Conservation (phyloP, 176 grass and related monocot genomes). For the Cocos nucifera region DNA sequence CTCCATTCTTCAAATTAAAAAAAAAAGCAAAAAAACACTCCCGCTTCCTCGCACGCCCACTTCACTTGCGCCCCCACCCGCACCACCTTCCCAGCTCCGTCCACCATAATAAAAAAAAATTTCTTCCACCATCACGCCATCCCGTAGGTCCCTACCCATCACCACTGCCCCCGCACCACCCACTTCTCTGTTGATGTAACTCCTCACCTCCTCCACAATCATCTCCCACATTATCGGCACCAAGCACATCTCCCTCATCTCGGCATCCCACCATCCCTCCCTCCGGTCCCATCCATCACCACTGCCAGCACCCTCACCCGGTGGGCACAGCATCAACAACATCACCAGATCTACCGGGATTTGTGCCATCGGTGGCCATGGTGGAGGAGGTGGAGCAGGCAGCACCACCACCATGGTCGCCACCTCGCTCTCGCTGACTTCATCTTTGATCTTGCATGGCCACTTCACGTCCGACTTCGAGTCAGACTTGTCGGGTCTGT, state of each 20-base stretch:
- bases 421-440: not conserved
- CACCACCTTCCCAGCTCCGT: no score
- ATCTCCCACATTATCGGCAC: slow-evolving; percentile 22
- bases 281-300: not conserved
- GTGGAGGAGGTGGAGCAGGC: no score
- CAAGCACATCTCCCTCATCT: slow-evolving; percentile 24
- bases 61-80: no score
- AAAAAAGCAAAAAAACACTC: no score
- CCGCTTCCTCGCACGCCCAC: no score
- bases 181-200: slow-evolving; percentile 31
- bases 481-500: not conserved
- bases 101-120: no score
- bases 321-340: slow-evolving; percentile 50
- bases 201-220: slow-evolving; percentile 65
- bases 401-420: no score
- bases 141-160: no score
- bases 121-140: no score
- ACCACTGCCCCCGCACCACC: no score
- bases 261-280: slow-evolving; percentile 21
- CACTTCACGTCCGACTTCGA: slow-evolving; percentile 21
- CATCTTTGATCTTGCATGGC: not conserved
- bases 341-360: slow-evolving; percentile 31
- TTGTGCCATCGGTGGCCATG: not conserved
- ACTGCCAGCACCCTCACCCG: slow-evolving; percentile 5
- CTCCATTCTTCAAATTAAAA: no score